Base-by-base conservation (phyloP, 306 rosid species). In the Prunus armeniaca region DNA sequence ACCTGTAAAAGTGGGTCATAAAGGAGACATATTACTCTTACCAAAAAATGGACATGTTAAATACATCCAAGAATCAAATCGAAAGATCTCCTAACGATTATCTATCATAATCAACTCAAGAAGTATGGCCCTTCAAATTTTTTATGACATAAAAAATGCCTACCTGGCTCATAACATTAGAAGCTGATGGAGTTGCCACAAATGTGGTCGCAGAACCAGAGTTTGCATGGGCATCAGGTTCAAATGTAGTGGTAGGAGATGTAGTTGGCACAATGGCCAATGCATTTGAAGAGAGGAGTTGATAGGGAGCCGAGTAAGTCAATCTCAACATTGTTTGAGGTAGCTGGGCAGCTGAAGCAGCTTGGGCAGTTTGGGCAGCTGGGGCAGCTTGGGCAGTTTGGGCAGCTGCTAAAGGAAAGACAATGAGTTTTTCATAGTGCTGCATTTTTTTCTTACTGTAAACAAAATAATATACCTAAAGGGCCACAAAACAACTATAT, bases 261-360 rank as follows among this genome's bases (percentile, higher is more conserved):
- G 82, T 76, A 72, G 85, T 84, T 49, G 98, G 97, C 78, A 87
- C 93, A 28, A 89, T 77, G 77, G 97, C 89, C 87, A 92, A 78
- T 19, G 88, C 69, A 78, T 91, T 85, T 76, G 93, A 82, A 63
- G 91, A 77, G 83, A 89, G 85, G 96, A 82, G 19, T 93, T 24
- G 93, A 81, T 55, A 96, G 87, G 32, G 96, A 88, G 54, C 93
- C 94, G 6, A 96, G 89, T 72, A 96, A 85, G 86, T 93, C 96
- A 73, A 89, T 76, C 86, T 96, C 97, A 20, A 75, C 83, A 84
- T 63, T 89, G 71, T 80, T 86, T 43, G 97, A 62, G 78, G 87
- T 38, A 70, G 72, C 73, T 27, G 88, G 74, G 85, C 82, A 81
- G 84, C 97, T 88, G 92, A 89, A 73, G 86, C 83, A 82, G 82